phyloP scores from a whole-genome alignment of 129 eudicot species.

The Centaurea solstitialis region DNA sequence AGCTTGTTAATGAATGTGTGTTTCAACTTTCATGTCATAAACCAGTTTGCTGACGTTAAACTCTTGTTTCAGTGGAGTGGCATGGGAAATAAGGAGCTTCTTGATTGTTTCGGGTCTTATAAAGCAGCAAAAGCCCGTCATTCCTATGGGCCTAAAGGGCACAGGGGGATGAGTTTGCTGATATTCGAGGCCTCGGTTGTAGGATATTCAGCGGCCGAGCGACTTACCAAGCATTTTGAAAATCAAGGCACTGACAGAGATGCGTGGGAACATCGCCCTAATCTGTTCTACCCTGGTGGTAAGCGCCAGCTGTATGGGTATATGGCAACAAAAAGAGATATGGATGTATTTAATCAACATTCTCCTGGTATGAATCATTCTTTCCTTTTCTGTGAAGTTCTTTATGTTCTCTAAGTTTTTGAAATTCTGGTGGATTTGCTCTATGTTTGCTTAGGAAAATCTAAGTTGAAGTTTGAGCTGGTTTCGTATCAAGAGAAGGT shows the following conservation, averaged over 20 bases:
- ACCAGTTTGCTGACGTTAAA: neutral
- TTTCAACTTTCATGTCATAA: neutral
- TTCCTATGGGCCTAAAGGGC: constrained; percentile 91
- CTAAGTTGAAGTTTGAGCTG: constrained; percentile 62
- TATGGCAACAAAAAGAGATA: constrained; percentile 66
- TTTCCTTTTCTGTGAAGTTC: neutral
- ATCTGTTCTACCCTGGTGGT: constrained; percentile 55
- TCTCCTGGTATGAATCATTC: constrained; percentile 41
- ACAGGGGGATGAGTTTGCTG: constrained; percentile 76
- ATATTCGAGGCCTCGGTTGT: constrained; percentile 76
- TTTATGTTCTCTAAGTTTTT: neutral
- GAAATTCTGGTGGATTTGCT: neutral
- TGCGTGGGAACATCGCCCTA: constrained; percentile 54
- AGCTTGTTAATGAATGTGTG: neutral
- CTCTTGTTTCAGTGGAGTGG: constrained; percentile 74
- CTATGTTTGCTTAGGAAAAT: constrained; percentile 46
- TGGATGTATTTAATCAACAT: constrained; percentile 69
- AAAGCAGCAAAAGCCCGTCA: constrained; percentile 64
- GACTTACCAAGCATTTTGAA: constrained; percentile 69
- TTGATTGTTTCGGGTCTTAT: constrained; percentile 55
- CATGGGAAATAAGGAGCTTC: constrained; percentile 89
- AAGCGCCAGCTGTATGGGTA: constrained; percentile 74
- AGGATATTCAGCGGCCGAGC: constrained; percentile 76
- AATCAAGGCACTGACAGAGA: constrained; percentile 48
- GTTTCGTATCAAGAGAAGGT: constrained; percentile 62